phyloP scores from a whole-genome alignment of 345 rosid species.

The Firmiana major region DNA sequence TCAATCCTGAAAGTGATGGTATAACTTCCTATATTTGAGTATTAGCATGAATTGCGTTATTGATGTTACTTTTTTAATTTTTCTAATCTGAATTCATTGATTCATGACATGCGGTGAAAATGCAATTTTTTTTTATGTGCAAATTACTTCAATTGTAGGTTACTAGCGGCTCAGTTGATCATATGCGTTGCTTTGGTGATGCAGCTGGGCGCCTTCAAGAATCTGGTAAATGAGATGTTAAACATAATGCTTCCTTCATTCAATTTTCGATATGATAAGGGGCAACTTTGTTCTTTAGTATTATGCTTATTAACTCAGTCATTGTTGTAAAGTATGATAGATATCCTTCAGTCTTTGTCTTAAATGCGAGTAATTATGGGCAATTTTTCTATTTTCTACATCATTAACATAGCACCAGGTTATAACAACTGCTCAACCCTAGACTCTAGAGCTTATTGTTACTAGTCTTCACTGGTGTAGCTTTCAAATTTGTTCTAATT shows the following conservation, averaged over 20 bases:
- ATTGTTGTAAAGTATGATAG: background rate
- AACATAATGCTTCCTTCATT: background rate
- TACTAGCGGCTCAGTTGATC: constrained; percentile 66
- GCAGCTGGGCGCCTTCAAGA: constrained; percentile 82
- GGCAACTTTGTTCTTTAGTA: background rate
- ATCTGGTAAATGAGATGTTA: constrained; percentile 40
- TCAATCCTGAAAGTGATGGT: background rate
- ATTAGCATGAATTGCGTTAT: background rate
- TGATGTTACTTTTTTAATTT: background rate
- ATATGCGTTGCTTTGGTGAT: constrained; percentile 79
- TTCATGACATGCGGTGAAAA: background rate
- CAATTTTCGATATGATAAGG: background rate
- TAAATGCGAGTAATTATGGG: background rate
- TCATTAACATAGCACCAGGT: background rate
- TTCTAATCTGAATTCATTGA: background rate
- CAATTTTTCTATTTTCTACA: constrained; percentile 2
- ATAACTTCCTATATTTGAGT: background rate
- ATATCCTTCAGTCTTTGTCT: background rate
- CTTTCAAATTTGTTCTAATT: background rate
- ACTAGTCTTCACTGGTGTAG: background rate
- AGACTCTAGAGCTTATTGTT: background rate
- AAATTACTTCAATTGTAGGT: constrained; percentile 34
- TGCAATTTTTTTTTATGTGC: background rate
- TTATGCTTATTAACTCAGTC: background rate
- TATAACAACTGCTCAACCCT: background rate